Percentiles rank a stretch among this genome's conserved stretches.
Conservation (phyloP, 148 eudicot genomes). For the Amaranthus cruentus region DNA sequence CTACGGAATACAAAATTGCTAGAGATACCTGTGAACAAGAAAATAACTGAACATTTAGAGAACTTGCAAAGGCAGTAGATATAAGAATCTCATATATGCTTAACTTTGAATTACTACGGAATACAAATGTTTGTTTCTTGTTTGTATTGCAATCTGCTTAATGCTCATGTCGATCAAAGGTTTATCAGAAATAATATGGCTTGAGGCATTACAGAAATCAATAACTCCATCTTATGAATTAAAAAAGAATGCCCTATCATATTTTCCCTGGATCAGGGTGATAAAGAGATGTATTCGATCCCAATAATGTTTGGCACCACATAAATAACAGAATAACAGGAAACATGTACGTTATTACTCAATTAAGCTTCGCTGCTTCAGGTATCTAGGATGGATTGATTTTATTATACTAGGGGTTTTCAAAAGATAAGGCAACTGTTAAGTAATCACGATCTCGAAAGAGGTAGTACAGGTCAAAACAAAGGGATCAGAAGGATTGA, state of each 20-base stretch:
- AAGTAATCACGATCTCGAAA: background rate
- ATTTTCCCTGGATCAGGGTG: too few relatives aligned
- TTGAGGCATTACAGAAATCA: too few relatives aligned
- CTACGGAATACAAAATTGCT: background rate
- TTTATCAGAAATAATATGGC: background rate
- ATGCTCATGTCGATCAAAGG: background rate
- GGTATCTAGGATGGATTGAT: background rate
- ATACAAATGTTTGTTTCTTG: background rate
- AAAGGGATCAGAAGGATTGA: background rate
- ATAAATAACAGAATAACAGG: too few relatives aligned
- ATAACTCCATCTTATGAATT: too few relatives aligned
- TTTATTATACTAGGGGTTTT: background rate
- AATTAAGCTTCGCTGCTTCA: background rate
- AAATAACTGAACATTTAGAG: background rate
- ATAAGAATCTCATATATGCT: background rate
- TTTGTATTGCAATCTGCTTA: background rate
- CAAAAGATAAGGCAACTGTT: background rate
- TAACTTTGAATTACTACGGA: background rate
- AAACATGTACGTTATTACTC: too few relatives aligned
- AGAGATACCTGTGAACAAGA: slow-evolving; percentile 26
- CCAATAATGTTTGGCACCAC: too few relatives aligned
- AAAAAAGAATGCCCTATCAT: too few relatives aligned
- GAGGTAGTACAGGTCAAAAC: background rate
- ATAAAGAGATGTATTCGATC: too few relatives aligned
- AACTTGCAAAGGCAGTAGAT: background rate